These are phyloP conservation scores for Colletotrichum sp. DNA, from an alignment of 2,329 filamentous ascomycete species.

Conservation along the genomic window DNA sequence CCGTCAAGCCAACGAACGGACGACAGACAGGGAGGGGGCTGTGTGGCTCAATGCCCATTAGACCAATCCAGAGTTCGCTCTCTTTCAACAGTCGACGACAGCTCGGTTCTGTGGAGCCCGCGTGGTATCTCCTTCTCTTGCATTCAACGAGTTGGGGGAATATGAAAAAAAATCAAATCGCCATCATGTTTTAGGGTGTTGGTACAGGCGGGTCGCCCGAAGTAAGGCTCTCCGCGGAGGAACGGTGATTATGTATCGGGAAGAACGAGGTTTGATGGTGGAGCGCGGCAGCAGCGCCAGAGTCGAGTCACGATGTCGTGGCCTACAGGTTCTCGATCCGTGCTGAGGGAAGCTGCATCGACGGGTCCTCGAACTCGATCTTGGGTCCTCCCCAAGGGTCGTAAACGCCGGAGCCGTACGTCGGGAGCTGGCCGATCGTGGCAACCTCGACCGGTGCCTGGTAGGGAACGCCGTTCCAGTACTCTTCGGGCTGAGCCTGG, in stretches of 20 bases:
- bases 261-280: neutral
- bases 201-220: constrained; percentile 4
- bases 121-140: constrained; percentile 33
- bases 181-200: constrained; percentile 6
- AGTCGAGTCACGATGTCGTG: neutral
- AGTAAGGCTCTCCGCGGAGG: neutral
- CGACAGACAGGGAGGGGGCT: neutral
- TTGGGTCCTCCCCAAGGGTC: constrained; percentile 58
- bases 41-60: neutral
- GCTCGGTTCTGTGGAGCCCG: constrained; percentile 32
- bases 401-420: constrained; percentile 55
- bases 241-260: neutral
- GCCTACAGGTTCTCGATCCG: constrained; percentile 60
- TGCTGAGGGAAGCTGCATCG: constrained; percentile 64
- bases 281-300: neutral
- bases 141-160: constrained; percentile 11
- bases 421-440: constrained; percentile 56
- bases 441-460: constrained; percentile 63
- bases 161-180: constrained; percentile 19
- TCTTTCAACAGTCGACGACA: constrained; percentile 14
- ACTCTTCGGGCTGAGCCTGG: constrained; percentile 52
- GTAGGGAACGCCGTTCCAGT: constrained; percentile 57
- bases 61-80: neutral
- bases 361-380: constrained; percentile 62
- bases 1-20: neutral